Evolutionary conservation across 441 rosid genomes (phyloP).

Genomic region (Erysimum cheiri): DNA sequence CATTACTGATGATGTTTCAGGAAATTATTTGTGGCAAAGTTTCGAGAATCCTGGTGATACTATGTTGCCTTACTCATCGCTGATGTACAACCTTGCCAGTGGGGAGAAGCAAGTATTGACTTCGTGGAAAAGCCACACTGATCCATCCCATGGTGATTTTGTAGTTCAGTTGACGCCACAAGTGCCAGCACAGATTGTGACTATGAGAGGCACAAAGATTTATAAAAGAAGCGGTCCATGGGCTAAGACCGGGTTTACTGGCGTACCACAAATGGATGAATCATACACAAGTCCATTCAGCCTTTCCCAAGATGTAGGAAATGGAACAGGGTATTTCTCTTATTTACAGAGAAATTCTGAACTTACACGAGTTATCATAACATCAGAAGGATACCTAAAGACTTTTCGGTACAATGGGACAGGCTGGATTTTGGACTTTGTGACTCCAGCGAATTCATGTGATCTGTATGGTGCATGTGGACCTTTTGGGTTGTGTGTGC

Average conservation of each 20-base stretch:
- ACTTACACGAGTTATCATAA: slow-evolving; percentile 19
- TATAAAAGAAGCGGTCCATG: slow-evolving; percentile 56
- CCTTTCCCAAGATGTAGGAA: slow-evolving; percentile 34
- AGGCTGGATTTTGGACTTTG: not conserved
- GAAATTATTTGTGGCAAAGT: slow-evolving; percentile 42
- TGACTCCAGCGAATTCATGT: slow-evolving; percentile 40
- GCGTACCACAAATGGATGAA: slow-evolving; percentile 37
- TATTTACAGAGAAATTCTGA: slow-evolving; percentile 25
- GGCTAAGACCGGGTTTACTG: slow-evolving; percentile 47
- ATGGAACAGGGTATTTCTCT: slow-evolving; percentile 12
- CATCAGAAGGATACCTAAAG: slow-evolving; percentile 26
- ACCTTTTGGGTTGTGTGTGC: slow-evolving; percentile 45
- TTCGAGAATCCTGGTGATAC: slow-evolving; percentile 50
- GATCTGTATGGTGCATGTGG: slow-evolving; percentile 55
- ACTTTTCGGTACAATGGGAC: slow-evolving; percentile 18
- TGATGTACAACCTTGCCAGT: slow-evolving; percentile 34
- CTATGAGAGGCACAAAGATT: slow-evolving; percentile 33
- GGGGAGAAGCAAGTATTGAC: slow-evolving; percentile 34
- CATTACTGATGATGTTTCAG: slow-evolving; percentile 35
- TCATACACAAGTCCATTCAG: slow-evolving; percentile 42
- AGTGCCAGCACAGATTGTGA: slow-evolving; percentile 40
- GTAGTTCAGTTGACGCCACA: slow-evolving; percentile 39
- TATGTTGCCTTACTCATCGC: slow-evolving; percentile 37
- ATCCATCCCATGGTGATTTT: slow-evolving; percentile 48
- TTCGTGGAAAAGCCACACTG: slow-evolving; percentile 49